phyloP scores from a whole-genome alignment of 2,329 filamentous ascomycete species.

The Talaromyces marneffei region DNA sequence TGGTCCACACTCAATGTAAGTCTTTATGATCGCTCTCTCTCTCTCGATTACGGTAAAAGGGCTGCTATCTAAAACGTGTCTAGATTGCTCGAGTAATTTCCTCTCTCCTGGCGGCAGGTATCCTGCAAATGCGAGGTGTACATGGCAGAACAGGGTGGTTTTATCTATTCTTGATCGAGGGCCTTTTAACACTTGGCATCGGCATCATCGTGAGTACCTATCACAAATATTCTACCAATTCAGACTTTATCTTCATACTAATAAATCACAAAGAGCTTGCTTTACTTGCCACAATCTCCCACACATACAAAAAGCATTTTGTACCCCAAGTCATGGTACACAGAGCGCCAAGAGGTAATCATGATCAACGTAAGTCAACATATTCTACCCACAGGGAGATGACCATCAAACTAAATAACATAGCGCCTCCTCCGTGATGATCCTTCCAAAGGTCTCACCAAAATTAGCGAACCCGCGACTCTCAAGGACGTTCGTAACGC shows the following conservation, averaged over 20 bases:
- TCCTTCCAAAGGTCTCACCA: constrained; percentile 45
- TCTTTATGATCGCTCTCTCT: no score
- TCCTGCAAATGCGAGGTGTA: constrained; percentile 32
- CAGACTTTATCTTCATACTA: not conserved
- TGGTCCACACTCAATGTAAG: constrained; percentile 12
- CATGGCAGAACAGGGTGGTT: constrained; percentile 35
- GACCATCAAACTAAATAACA: not conserved
- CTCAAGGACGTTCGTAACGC: not conserved
- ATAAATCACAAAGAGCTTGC: constrained; percentile 26
- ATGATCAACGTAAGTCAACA: constrained; percentile 46
- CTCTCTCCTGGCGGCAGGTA: constrained; percentile 32
- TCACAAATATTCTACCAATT: not conserved
- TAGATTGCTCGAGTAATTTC: constrained; percentile 23
- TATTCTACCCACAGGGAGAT: not conserved
- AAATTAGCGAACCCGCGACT: not conserved
- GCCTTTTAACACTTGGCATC: constrained; percentile 48
- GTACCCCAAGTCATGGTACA: constrained; percentile 55
- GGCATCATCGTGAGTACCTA: constrained; percentile 44
- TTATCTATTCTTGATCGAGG: constrained; percentile 56
- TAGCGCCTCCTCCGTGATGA: constrained; percentile 52
- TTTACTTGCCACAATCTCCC: constrained; percentile 51
- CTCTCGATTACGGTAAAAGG: not conserved
- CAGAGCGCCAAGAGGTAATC: constrained; percentile 54
- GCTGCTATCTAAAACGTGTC: not conserved
- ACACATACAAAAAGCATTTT: constrained; percentile 52